Percentiles rank a stretch among this genome's conserved stretches.
Conservation (phyloP, 2,329 filamentous ascomycete genomes). For the Trichoderma lentiforme region DNA sequence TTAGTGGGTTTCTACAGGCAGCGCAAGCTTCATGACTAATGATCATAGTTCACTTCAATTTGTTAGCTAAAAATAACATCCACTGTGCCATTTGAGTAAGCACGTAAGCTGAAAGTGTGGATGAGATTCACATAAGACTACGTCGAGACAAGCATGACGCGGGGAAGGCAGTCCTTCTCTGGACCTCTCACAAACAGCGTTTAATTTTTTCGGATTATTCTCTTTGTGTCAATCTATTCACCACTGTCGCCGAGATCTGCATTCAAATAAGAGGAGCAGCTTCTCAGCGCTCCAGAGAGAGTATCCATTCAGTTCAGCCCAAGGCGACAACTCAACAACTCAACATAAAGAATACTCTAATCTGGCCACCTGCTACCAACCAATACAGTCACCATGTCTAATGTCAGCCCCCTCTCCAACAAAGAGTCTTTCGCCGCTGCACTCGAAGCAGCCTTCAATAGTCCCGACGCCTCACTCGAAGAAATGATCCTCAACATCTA, state of each 20-base stretch:
- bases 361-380: neutral
- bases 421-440: neutral
- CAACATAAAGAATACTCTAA: neutral
- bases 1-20: neutral
- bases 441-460: neutral
- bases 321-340: neutral
- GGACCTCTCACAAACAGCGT: neutral
- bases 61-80: neutral
- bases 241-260: rapidly evolving
- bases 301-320: neutral
- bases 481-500: neutral
- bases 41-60: neutral
- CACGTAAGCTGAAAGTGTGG: neutral
- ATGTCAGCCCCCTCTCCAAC: neutral
- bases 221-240: neutral
- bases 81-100: neutral
- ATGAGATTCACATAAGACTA: neutral
- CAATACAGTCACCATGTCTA: neutral
- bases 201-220: neutral
- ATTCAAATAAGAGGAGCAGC: neutral
- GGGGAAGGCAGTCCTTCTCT: neutral
- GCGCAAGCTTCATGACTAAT: neutral
- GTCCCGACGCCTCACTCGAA: neutral
- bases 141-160: neutral
- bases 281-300: neutral